These are phyloP conservation scores for Apiospora arundinis DNA, from an alignment of 2,329 filamentous ascomycete genomes.

Conservation along the genomic window DNA sequence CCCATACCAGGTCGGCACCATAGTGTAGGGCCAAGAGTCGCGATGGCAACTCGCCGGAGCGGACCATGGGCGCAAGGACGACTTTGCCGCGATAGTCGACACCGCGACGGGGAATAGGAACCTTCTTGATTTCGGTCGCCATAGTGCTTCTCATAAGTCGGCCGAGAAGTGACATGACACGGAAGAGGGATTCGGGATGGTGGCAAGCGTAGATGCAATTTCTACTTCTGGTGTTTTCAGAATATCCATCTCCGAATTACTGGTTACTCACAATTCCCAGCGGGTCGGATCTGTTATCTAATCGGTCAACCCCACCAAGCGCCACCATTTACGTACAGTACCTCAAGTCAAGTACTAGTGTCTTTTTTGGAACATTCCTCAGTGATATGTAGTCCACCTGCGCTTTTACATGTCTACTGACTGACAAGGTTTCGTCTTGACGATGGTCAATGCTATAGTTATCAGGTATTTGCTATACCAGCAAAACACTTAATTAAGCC, in stretches of 20 bases:
- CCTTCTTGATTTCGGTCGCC: constrained; percentile 65
- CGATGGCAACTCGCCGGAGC: constrained; percentile 93
- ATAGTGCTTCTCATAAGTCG: constrained; percentile 57
- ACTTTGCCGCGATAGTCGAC: constrained; percentile 94
- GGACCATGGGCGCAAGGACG: constrained; percentile 96
- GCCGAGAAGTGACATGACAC: constrained; percentile 25
- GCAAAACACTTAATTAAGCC: no score
- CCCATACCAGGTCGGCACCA: constrained; percentile 96
- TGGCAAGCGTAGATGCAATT: neutral
- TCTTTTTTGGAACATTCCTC: no score
- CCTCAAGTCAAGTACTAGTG: neutral
- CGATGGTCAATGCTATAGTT: neutral
- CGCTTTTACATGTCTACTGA: no score
- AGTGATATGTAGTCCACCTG: no score
- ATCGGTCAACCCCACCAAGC: neutral
- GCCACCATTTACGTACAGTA: neutral
- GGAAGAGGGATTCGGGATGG: constrained; percentile 24
- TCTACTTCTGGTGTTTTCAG: constrained; percentile 6
- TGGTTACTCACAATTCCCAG: constrained; percentile 13
- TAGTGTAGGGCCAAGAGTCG: constrained; percentile 90
- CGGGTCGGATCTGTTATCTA: constrained; percentile 5
- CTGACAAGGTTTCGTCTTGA: no score
- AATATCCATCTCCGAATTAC: neutral
- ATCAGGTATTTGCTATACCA: no score
- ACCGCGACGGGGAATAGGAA: constrained; percentile 85